Base-by-base conservation (phyloP, 2,329 filamentous ascomycete species). In the Colletotrichum brevisporum region DNA sequence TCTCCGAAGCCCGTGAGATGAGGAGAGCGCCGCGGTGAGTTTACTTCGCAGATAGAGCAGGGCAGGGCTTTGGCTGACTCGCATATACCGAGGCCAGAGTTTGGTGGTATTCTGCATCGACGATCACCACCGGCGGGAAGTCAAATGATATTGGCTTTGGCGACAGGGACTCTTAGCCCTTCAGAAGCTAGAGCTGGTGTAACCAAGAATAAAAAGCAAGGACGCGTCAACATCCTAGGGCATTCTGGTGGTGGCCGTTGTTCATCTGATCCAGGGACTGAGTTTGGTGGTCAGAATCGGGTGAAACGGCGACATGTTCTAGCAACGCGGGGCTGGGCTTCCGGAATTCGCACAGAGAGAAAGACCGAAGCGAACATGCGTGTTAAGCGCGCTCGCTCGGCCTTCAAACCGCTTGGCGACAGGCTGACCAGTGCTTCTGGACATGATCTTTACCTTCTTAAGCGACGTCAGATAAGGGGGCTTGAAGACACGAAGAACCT, bases 51-150 rank as follows among this genome's bases (percentile, higher is more conserved):
- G 18, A 9, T 1, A 13, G 21, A 50, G 10, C 41, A 24, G 53
- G 48, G 31, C 53, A 53, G 31, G 31, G 8, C 31, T 36, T 36
- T 31, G 41, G 60, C 60, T 64, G 65, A 64, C 60, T 68, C 53
- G 60, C 53, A 58, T 57, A 21, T 47, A 6, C 5, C 10, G 41
- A 43, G 48, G 16, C 15, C 31, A 18, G n/a, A 51, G 12, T 53
- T 56, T 47, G 36, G 52, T 52, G 6, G 59, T 47, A 57, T 36
- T 67, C 27, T 18, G 31, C 52, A 63, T 57, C 59, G 45, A 55
- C 51, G 59, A 67, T 67, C 57, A 31, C 21, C 36, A 21, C 27
- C 31, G 52, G 47, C 52, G 43, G 59, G n/a, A 52, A 63, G 45
- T 36, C 36, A 57, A 45, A 57, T 27, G 59, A 56, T 15, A 39